Base-by-base conservation (phyloP, 257 asterid genomes). In the Solanum medicagineum region DNA sequence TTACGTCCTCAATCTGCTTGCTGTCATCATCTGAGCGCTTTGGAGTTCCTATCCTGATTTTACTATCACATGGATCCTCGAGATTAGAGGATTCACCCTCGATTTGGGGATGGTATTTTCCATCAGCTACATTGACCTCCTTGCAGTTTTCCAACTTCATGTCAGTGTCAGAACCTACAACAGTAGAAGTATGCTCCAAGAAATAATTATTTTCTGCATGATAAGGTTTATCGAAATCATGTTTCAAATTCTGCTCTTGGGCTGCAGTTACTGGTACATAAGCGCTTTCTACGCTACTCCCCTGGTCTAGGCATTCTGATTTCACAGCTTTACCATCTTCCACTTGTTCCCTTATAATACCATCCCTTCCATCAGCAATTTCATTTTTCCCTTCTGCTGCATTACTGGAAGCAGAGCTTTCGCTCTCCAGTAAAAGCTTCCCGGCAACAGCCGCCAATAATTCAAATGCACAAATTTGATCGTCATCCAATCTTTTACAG, bases 381-480 rank as follows among this genome's bases (percentile, higher is more conserved):
- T 80, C 91, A 66, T 85, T 86, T 84, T 92, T 91, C 70, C 87
- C 92, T 66, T 90, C 94, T 1, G 91, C 93, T 40, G 90, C 94
- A 91, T 94, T 93, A 87, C 98, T 91, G 14, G 97, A 95, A 80
- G 97, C 91, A 51, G 98, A 97, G 86, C 98, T 91, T 89, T 94
- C 98, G 84, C 93, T 97, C 93, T 95, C 99, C 90, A 89, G 96
- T 81, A 95, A 90, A 83, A 97, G 87, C 88, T 97, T 92, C 62
- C 97, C 98, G 40, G 99, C 99, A 85, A 97, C 98, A 87, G 95
- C 94, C 63, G 99, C 99, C 86, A 97, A 95, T 85, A 97, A 88
- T 86, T 97, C 99, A 84, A 97, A 97, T 86, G 99, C 97, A 89
- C 97, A 94, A 85, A 95, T 93, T 80, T 92, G 90, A 84, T 68